These are phyloP conservation scores for Debaryomyces psychrophilus DNA, from an alignment of 1,139 yeast genomes.

Conservation along the genomic window DNA sequence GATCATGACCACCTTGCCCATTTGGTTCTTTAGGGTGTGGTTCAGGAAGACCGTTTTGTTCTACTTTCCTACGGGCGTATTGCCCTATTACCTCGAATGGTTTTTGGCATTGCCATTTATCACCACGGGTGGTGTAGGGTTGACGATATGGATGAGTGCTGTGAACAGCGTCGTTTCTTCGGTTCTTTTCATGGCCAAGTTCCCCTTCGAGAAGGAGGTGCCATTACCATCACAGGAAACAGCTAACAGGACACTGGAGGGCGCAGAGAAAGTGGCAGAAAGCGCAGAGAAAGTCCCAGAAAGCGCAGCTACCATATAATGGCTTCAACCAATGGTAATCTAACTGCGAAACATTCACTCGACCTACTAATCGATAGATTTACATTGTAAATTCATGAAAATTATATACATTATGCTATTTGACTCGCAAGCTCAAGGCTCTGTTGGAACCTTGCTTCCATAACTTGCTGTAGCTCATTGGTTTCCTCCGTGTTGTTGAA, in stretches of 20 bases:
- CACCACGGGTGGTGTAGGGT: slow-evolving; percentile 56
- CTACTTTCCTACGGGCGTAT: slow-evolving; percentile 58
- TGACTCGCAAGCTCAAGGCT: slow-evolving; percentile 9
- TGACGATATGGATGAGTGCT: slow-evolving; percentile 53
- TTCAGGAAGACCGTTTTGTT: slow-evolving; percentile 62
- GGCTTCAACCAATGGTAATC: too few species aligned
- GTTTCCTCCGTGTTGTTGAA: slow-evolving; percentile 18
- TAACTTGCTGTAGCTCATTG: slow-evolving; percentile 25
- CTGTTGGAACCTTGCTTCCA: slow-evolving; percentile 29
- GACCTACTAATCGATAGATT: background rate
- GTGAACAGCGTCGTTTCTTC: slow-evolving; percentile 36
- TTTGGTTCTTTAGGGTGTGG: slow-evolving; percentile 55
- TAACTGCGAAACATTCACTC: too few species aligned
- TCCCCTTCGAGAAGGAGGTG: slow-evolving; percentile 30
- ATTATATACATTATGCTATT: slow-evolving; percentile 4
- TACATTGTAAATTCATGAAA: background rate
- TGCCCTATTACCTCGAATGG: slow-evolving; percentile 64
- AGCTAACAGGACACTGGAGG: too few species aligned
- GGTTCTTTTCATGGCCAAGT: slow-evolving; percentile 30
- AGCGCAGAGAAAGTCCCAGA: slow-evolving; percentile 1
- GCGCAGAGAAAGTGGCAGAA: slow-evolving; percentile 7
- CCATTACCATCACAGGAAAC: slow-evolving; percentile 5
- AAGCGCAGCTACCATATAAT: background rate
- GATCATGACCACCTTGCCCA: slow-evolving; percentile 42
- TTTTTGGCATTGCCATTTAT: slow-evolving; percentile 63